These are phyloP conservation scores for Mucor plumbeus DNA, from an alignment of 371 early-diverging fungal species.

Conservation along the genomic window DNA sequence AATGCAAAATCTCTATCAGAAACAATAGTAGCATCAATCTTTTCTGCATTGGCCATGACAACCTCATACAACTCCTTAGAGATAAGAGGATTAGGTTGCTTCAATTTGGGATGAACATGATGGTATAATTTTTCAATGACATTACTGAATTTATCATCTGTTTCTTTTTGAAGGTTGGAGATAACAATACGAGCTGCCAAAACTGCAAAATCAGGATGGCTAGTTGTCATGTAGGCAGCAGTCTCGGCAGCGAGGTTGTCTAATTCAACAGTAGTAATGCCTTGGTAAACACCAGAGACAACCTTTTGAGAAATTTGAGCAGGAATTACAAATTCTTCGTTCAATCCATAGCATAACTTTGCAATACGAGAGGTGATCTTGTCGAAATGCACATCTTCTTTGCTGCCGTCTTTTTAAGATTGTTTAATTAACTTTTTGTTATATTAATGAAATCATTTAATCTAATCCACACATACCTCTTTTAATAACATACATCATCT, in stretches of 20 bases:
- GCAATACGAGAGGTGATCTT: conserved; percentile 88
- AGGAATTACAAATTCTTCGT: conserved; percentile 92
- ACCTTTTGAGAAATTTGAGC: conserved; percentile 95
- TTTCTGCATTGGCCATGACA: conserved; percentile 80
- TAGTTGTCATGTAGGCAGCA: conserved; percentile 96
- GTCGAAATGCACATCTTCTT: conserved; percentile 94
- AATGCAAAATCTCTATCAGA: conserved; percentile 97
- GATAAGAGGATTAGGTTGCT: conserved; percentile 86
- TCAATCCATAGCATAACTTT: conserved; percentile 94
- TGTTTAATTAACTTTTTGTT: background rate
- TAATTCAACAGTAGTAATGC: conserved; percentile 95
- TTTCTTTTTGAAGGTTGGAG: conserved; percentile 98
- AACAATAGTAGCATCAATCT: conserved; percentile 91
- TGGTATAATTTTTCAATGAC: conserved; percentile 88
- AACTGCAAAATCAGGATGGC: conserved; percentile 97
- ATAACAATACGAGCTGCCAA: conserved; percentile 98
- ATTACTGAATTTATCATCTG: conserved; percentile 90
- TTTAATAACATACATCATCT: conserved; percentile 77
- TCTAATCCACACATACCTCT: conserved; percentile 57
- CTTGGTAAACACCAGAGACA: conserved; percentile 94
- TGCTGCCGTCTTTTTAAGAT: conserved; percentile 72
- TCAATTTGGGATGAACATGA: conserved; percentile 91
- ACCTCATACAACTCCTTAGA: conserved; percentile 76
- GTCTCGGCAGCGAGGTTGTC: conserved; percentile 98
- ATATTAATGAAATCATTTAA: background rate